Percentiles rank a stretch among this genome's conserved stretches.
Conservation (phyloP, 805 yeast genomes). For the Candida succiphila region DNA sequence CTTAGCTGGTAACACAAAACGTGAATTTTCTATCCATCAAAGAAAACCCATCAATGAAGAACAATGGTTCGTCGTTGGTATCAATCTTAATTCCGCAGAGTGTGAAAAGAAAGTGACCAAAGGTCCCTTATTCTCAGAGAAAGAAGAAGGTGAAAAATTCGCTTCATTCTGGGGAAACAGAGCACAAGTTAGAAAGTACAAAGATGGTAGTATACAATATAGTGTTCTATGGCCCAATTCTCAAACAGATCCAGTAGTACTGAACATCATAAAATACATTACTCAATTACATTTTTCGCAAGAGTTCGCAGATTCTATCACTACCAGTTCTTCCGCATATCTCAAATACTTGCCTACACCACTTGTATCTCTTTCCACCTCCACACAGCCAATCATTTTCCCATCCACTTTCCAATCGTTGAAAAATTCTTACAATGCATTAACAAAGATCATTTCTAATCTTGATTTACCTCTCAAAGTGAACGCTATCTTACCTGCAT, state of each 20-base stretch:
- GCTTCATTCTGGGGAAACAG: slow-evolving; percentile 83
- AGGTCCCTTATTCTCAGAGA: slow-evolving; percentile 66
- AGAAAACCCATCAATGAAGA: slow-evolving; percentile 35
- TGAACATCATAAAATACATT: slow-evolving; percentile 54
- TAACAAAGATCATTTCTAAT: slow-evolving; percentile 36
- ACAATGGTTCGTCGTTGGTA: slow-evolving; percentile 39
- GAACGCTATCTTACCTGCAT: slow-evolving; percentile 63
- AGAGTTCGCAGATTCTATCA: slow-evolving; percentile 27
- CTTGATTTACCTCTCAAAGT: slow-evolving; percentile 57
- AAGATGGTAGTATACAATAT: slow-evolving; percentile 84
- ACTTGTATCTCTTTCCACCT: slow-evolving; percentile 38
- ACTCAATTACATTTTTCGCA: slow-evolving; percentile 51
- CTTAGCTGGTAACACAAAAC: slow-evolving; percentile 4
- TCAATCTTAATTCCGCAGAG: slow-evolving; percentile 60
- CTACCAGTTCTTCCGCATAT: slow-evolving; percentile 32
- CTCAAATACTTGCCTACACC: slow-evolving; percentile 49
- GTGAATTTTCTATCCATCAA: slow-evolving; percentile 32
- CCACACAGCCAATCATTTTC: slow-evolving; percentile 37
- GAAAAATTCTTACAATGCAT: slow-evolving; percentile 40
- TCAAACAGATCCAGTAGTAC: slow-evolving; percentile 49
- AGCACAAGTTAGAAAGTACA: slow-evolving; percentile 82
- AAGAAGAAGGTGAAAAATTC: slow-evolving; percentile 52
- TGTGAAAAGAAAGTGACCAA: slow-evolving; percentile 76
- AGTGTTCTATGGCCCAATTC: slow-evolving; percentile 78
- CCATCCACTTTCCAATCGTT: slow-evolving; percentile 31